Evolutionary conservation across 768 basidiomycete genomes (phyloP).

Genomic region (Kwoniella botswanensis): DNA sequence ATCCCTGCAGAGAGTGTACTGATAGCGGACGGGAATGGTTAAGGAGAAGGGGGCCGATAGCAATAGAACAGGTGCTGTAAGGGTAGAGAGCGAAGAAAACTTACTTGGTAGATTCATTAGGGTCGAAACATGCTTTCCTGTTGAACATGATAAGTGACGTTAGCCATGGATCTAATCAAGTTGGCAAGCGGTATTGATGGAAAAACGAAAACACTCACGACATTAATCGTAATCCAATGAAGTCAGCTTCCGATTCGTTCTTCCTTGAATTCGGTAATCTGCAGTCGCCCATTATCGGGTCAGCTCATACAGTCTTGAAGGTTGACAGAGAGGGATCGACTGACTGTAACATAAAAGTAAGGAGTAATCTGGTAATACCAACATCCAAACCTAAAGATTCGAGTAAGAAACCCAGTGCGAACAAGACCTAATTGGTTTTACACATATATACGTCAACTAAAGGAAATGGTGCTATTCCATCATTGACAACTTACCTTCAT

Average conservation of each 20-base stretch:
- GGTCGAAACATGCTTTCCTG: conserved; percentile 80
- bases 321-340: conserved; percentile 15
- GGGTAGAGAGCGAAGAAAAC: no score
- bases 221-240: conserved; percentile 79
- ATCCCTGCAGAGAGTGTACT: no score
- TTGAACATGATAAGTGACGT: not conserved
- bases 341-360: conserved; percentile 64
- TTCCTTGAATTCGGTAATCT: conserved; percentile 81
- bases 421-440: conserved; percentile 49
- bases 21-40: no score
- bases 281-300: not conserved
- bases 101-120: conserved; percentile 73
- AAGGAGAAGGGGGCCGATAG: no score
- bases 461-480: not conserved
- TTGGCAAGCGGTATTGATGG: no score
- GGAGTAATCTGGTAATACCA: conserved; percentile 63
- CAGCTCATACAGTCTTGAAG: conserved; percentile 13
- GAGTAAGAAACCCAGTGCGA: conserved; percentile 61
- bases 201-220: no score
- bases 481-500: conserved; percentile 43
- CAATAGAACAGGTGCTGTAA: no score
- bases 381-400: conserved; percentile 66
- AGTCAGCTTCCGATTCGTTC: conserved; percentile 86
- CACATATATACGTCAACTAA: conserved; percentile 9
- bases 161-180: no score